phyloP scores from a whole-genome alignment of 331 rosid genomes.

The Arachis monticola region DNA sequence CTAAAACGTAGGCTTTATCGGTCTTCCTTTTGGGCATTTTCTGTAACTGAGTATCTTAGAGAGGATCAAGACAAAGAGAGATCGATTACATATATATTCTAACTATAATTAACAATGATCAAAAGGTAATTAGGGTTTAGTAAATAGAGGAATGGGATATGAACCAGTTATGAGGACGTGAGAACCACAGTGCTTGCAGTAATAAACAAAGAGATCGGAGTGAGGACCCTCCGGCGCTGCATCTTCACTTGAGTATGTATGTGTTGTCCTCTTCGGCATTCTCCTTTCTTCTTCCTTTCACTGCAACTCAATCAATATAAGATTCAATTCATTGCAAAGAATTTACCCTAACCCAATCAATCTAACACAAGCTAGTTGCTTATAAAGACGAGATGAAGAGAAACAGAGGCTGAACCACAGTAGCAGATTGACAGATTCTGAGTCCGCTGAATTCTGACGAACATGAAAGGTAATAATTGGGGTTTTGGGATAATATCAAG shows the following conservation, averaged over 20 bases:
- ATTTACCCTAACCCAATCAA: background rate
- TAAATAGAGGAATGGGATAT: background rate
- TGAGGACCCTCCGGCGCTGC: conserved; percentile 94
- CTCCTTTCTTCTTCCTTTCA: conserved; percentile 14
- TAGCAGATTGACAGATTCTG: background rate
- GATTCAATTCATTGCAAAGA: background rate
- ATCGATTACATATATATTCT: background rate
- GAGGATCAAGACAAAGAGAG: background rate
- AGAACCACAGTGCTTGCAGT: conserved; percentile 95
- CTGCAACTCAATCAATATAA: background rate
- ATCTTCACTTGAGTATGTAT: conserved; percentile 97
- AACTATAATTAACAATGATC: background rate
- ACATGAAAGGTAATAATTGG: too few species aligned
- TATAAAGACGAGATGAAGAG: background rate
- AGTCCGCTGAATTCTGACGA: too few species aligned
- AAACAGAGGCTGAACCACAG: background rate
- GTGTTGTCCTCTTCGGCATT: conserved; percentile 97
- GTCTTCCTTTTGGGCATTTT: conserved; percentile 97
- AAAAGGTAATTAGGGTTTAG: background rate
- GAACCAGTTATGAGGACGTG: conserved; percentile 90
- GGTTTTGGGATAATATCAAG: background rate
- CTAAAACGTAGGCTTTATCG: conserved; percentile 79
- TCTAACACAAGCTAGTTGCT: background rate
- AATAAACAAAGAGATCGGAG: conserved; percentile 93
- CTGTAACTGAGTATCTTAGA: conserved; percentile 94